Evolutionary conservation across 345 rosid genomes (phyloP).

Genomic region (Psidium friedrichsthalianum): DNA sequence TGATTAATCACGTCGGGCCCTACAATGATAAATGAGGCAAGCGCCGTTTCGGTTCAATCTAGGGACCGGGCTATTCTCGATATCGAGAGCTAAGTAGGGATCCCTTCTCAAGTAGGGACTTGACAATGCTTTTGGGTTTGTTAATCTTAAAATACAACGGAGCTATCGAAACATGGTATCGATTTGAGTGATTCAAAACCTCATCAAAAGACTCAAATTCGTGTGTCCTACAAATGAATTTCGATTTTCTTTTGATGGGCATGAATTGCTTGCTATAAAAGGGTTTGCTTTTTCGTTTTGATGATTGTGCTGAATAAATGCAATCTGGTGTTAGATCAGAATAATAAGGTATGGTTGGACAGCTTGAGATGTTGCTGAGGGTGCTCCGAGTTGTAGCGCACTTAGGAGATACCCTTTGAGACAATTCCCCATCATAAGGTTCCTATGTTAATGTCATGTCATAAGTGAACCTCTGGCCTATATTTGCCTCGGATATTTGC

Average conservation of each 20-base stretch:
- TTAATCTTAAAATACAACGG: not conserved
- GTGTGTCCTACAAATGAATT: not conserved
- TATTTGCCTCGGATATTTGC: no score
- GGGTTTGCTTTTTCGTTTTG: not conserved
- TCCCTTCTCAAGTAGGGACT: not conserved
- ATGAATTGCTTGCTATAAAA: not conserved
- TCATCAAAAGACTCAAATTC: not conserved
- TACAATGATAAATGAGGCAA: not conserved
- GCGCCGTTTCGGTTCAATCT: not conserved
- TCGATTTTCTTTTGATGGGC: not conserved
- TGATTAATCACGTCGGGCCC: not conserved
- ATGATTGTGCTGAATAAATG: not conserved
- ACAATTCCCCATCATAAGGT: not conserved
- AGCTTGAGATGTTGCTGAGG: not conserved
- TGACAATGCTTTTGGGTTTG: not conserved
- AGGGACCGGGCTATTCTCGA: not conserved
- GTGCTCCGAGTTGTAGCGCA: not conserved
- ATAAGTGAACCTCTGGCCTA: not conserved
- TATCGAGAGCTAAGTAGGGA: not conserved
- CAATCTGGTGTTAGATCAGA: not conserved
- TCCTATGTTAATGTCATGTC: not conserved
- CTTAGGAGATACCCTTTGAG: not conserved
- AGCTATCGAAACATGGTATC: not conserved
- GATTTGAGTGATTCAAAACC: not conserved
- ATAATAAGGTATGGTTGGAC: not conserved